These are phyloP conservation scores for Pythium plurisporium DNA, from an alignment of 352 stramenopile genomes.

Conservation along the genomic window DNA sequence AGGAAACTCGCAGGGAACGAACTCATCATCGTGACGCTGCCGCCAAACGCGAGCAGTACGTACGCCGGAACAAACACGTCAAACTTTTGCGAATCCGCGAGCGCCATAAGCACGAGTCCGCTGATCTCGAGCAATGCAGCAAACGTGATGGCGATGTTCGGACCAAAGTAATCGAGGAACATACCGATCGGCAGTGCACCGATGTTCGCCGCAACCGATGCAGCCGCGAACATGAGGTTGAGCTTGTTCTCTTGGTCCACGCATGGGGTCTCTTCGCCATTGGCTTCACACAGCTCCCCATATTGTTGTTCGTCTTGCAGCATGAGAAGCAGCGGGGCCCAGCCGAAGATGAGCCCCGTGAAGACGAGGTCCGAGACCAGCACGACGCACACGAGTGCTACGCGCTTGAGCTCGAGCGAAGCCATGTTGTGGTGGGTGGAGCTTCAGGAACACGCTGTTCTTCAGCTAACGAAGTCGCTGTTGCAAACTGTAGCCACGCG, in stretches of 20 bases:
- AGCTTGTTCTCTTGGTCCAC: constrained; percentile 76
- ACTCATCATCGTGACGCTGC: constrained; percentile 46
- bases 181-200: constrained; percentile 72
- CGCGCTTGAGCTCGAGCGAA: constrained; percentile 8
- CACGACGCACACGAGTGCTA: constrained; percentile 65
- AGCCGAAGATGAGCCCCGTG: constrained; percentile 85
- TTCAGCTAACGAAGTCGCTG: neutral
- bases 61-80: constrained; percentile 48
- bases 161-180: constrained; percentile 68
- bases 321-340: constrained; percentile 79
- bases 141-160: constrained; percentile 41
- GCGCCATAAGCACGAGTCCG: constrained; percentile 60
- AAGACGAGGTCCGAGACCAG: constrained; percentile 79
- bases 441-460: neutral
- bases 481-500: constrained; percentile 1
- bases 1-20: constrained; percentile 43
- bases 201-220: constrained; percentile 75
- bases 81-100: constrained; percentile 55
- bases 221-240: constrained; percentile 85
- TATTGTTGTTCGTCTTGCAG: constrained; percentile 83
- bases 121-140: constrained; percentile 60
- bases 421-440: neutral
- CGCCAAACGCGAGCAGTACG: constrained; percentile 33
- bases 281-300: constrained; percentile 51
- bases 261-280: constrained; percentile 34